Evolutionary conservation across 352 stramenopile genomes (phyloP).

Genomic region (Hyaloperonospora arabidopsidis): DNA sequence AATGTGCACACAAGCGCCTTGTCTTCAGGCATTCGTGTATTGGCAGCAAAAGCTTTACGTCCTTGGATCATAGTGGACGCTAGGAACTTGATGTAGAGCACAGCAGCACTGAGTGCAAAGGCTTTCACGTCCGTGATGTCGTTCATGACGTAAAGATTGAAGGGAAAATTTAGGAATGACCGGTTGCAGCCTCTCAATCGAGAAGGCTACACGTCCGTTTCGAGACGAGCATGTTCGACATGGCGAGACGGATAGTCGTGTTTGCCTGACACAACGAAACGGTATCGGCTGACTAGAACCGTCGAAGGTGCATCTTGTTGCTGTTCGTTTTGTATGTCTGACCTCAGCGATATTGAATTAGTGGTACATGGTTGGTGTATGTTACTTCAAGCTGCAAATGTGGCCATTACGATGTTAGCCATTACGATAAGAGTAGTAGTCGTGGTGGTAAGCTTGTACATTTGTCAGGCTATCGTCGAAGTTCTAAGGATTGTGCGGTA

Average conservation of each 20-base stretch:
- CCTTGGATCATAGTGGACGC: constrained; percentile 40
- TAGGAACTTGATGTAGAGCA: constrained; percentile 62
- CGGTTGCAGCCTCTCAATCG: background rate
- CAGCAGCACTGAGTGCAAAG: constrained; percentile 33
- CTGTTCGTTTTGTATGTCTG: too few relatives aligned
- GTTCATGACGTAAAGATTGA: constrained; percentile 7
- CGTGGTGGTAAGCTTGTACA: constrained; percentile 1
- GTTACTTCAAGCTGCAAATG: constrained; percentile 4
- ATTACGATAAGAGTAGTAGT: constrained; percentile 18
- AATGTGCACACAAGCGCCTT: constrained; percentile 27
- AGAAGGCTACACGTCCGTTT: constrained; percentile 7
- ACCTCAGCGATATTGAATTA: too few relatives aligned
- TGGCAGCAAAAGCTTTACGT: constrained; percentile 35
- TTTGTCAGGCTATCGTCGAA: too few relatives aligned
- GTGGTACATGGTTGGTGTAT: background rate
- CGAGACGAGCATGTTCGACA: background rate
- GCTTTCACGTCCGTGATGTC: constrained; percentile 23
- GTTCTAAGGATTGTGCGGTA: too few relatives aligned
- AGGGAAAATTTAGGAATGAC: constrained; percentile 14
- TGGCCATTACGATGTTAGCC: constrained; percentile 17
- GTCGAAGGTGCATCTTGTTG: too few relatives aligned
- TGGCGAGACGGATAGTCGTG: background rate
- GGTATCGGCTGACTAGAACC: too few relatives aligned
- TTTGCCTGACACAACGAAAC: too few relatives aligned
- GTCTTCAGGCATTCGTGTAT: constrained; percentile 39